Evolutionary conservation across 2,329 filamentous ascomycete species (phyloP), one percentile per base, ranked within the genome.

Genomic region (Penicillium aurantiogriseum): DNA sequence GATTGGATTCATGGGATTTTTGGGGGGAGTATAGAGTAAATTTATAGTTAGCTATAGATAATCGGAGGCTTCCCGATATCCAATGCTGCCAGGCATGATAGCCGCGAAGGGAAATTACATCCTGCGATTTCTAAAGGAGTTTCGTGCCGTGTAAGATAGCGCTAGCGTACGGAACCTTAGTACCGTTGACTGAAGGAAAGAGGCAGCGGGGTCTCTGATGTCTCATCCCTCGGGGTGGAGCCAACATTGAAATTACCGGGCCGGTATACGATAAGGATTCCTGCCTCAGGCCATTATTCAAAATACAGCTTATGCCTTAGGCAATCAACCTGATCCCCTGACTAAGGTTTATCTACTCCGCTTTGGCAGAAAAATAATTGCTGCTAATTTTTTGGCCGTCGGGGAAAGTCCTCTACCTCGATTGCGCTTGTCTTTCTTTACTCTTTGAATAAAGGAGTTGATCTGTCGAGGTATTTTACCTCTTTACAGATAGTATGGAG

Each of bases 401-500:
- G 63, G 60, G 45, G 31, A 53, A 53, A 61, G 58, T 52, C 56
- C 47, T 50, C 61, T 44, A 53, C 50, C 38, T 56, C 53, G 56
- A 55, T 60, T 63, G 54, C 47, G 53, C 40, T 57, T 44, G 33
- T 48, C 49, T 57, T 54, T 47, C 57, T 59, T 59, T 51, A 52
- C 29, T 63, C 53, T 54, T 33, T 52, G n/a, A 54, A 61, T 59
- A 51, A 53, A 56, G 58, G 58, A 59, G 56, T 62, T 54, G 52
- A 60, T 55, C 56, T 60, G 55, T 57, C 35, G 65, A 71, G 71
- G 66, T 68, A 62, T 31, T 54, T 36, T 61, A 65, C 67, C 71
- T 72, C 64, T 52, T 50, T 61, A 51, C 60, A 54, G 57, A 49
- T 58, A 82, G 63, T 67, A 92, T 92, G 89, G 89, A 92, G 73